These are phyloP conservation scores for Spatholobus suberectus DNA, from an alignment of 306 rosid genomes.

Conservation along the genomic window DNA sequence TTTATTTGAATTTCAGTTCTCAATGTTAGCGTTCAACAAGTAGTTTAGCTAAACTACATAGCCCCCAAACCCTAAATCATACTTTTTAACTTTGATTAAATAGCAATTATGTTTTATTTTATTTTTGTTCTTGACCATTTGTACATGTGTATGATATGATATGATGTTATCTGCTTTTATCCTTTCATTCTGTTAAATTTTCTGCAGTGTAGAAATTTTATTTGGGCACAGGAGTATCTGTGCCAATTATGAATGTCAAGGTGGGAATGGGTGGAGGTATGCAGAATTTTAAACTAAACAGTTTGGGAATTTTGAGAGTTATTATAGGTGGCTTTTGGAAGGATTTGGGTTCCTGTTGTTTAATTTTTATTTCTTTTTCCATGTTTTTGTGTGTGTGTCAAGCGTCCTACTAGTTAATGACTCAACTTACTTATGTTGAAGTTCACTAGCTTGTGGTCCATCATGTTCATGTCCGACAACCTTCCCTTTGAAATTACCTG, in stretches of 20 bases:
- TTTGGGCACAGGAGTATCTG: not conserved
- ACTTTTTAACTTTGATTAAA: not conserved
- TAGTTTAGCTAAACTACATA: not conserved
- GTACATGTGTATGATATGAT: not conserved
- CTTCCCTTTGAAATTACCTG: not conserved
- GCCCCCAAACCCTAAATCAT: conserved; percentile 8
- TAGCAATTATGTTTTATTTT: not conserved
- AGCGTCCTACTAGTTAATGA: conserved; percentile 3
- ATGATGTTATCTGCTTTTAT: not conserved
- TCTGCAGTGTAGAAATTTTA: not conserved
- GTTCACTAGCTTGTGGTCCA: not conserved
- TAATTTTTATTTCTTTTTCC: not conserved
- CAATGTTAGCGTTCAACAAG: conserved; percentile 5
- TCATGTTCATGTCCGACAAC: conserved; percentile 5
- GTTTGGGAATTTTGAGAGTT: not conserved
- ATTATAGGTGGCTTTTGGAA: conserved; percentile 13
- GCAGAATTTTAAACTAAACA: not conserved
- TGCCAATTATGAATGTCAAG: not conserved
- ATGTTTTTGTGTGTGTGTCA: not conserved
- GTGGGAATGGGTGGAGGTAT: conserved; percentile 11
- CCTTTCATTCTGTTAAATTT: conserved; percentile 2
- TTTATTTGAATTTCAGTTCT: conserved; percentile 23
- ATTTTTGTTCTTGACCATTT: not conserved
- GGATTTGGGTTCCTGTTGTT: conserved; percentile 17
- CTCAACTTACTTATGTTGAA: not conserved